Base-by-base conservation (phyloP, 768 basidiomycete genomes). In the Lanmaoa rubissima region DNA sequence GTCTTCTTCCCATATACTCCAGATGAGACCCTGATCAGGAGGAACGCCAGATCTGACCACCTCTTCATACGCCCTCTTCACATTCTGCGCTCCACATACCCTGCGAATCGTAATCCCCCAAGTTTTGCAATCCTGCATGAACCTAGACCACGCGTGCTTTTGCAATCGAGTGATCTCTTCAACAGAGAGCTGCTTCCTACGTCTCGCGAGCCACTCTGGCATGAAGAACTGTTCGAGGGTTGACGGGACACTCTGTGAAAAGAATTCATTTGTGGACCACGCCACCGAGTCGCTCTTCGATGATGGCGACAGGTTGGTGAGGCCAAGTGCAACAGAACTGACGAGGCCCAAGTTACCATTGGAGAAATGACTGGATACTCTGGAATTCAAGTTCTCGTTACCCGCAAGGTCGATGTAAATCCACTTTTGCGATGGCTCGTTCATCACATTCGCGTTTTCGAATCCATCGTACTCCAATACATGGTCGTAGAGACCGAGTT, bases 371-470 rank as follows among this genome's bases (percentile, higher is more conserved):
- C 66, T 55, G 48, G 71, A 69, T 17, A 88, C 67, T 11, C 70
- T 68, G 42, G 63, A 54, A 62, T 86, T 88, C 42, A 87, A 67
- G 21, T 51, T 58, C 36, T 77, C 71, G 64, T 80, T 87, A 1
- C 84, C 85, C 4, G 87, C 81, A 13, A 88, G 77, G 65, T 88
- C 87, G 24, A 85, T 69, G 55, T 87, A 88, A 12, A 86, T 67
- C 81, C 82, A 85, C 36, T 72, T 73, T 51, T 73, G 60, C 8
- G 56, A 55, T 16, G 63, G 61, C 8, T 65, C 64, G 40, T 73
- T 71, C 43, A 78, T 67, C 13, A 71, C 58, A 1, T 55, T 42
- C 11, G 68, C 61, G 1, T 69, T 68, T 5, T 72, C 63, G 54
- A 85, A 78, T 2, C 65, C 66, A n/a, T 76, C 78, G 61, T 88